phyloP scores from a whole-genome alignment of 2,329 filamentous ascomycete species.

The Exophiala alcalophila region DNA sequence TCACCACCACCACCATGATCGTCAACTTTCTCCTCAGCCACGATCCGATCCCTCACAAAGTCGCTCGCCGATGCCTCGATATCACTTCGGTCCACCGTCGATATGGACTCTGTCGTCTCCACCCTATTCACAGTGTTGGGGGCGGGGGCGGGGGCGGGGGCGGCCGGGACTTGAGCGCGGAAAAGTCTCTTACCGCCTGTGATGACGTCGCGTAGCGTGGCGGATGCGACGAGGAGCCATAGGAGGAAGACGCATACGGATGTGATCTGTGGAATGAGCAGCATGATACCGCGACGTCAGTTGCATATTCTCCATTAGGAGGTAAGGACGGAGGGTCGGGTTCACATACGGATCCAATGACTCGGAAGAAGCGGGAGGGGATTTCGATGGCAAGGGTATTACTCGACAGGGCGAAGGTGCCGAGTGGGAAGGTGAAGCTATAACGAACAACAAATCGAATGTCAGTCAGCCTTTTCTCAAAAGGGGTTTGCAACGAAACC shows the following conservation, averaged over 20 bases:
- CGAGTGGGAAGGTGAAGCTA: constrained; percentile 55
- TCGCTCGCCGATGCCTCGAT: too few relatives aligned
- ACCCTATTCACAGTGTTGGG: too few relatives aligned
- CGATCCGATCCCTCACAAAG: too few relatives aligned
- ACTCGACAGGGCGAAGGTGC: constrained; percentile 52
- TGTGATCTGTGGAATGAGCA: constrained; percentile 37
- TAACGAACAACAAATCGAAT: background rate
- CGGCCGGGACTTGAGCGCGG: too few relatives aligned
- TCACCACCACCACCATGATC: too few relatives aligned
- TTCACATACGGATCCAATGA: constrained; percentile 50
- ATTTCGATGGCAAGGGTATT: constrained; percentile 48
- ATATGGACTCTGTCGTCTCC: too few relatives aligned
- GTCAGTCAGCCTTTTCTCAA: constrained; percentile 1
- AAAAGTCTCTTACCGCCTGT: constrained; percentile 16
- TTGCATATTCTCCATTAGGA: too few relatives aligned
- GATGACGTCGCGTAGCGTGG: constrained; percentile 43
- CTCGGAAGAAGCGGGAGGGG: constrained; percentile 53
- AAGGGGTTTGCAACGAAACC: background rate
- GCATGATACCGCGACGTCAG: background rate
- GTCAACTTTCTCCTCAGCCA: too few relatives aligned
- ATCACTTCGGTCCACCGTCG: too few relatives aligned
- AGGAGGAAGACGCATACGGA: constrained; percentile 49
- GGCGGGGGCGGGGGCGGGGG: too few relatives aligned
- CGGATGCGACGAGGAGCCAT: constrained; percentile 54
- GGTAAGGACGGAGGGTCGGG: background rate